Conservation (phyloP, 163 green algal genomes). For the Smithsoniella earleae region DNA sequence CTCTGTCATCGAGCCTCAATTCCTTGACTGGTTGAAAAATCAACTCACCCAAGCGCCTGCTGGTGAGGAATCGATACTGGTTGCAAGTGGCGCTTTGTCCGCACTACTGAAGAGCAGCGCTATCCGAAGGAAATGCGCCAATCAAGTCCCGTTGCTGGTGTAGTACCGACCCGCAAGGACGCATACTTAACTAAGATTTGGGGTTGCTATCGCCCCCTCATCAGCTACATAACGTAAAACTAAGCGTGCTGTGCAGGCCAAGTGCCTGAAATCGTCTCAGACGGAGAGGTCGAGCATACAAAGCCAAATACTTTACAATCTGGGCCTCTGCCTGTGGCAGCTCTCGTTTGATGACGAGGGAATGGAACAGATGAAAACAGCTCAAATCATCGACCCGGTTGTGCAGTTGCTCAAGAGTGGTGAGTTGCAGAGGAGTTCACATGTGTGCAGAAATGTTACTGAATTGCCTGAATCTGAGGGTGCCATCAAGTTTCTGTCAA, state of each 20-base stretch:
- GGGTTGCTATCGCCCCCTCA: background rate
- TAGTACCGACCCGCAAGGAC: no score
- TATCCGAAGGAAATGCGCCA: conserved; percentile 46
- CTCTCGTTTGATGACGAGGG: conserved; percentile 66
- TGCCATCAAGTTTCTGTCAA: background rate
- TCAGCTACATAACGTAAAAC: background rate
- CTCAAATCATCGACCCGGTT: background rate
- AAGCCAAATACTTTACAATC: conserved; percentile 90
- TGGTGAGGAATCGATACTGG: conserved; percentile 20
- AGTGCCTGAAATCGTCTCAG: conserved; percentile 15
- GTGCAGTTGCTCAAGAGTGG: conserved; percentile 15
- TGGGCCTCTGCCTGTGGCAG: conserved; percentile 80
- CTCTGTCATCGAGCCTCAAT: conserved; percentile 41
- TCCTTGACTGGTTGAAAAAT: conserved; percentile 75
- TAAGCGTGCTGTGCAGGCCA: conserved; percentile 1
- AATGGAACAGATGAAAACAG: conserved; percentile 9
- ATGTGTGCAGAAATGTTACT: background rate
- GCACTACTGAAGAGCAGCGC: conserved; percentile 66
- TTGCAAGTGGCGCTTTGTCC: conserved; percentile 47
- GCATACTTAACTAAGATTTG: no score
- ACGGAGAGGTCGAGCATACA: conserved; percentile 43
- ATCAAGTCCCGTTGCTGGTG: conserved; percentile 60
- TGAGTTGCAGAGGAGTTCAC: background rate
- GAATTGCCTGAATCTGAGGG: no score
- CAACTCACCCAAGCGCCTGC: conserved; percentile 74